Evolutionary conservation across 2,329 filamentous ascomycete genomes (phyloP).

Genomic region (Ophiocordyceps polyrhachis-furcata): DNA sequence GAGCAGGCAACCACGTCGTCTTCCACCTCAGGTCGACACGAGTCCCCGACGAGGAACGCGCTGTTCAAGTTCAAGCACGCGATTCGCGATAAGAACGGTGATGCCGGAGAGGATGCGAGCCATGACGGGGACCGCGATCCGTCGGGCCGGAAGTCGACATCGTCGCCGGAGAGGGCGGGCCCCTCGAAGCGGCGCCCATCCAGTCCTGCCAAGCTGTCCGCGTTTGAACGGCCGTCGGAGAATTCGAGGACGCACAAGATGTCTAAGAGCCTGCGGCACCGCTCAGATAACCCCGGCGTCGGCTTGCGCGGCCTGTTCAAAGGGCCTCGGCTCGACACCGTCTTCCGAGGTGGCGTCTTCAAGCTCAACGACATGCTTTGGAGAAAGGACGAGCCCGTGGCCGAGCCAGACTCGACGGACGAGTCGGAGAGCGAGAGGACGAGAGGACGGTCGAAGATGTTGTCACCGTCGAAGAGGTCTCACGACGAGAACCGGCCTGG

Average conservation of each 20-base stretch:
- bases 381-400: constrained; percentile 26
- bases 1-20: constrained; percentile 43
- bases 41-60: constrained; percentile 44
- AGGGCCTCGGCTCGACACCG: constrained; percentile 52
- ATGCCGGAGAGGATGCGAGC: constrained; percentile 17
- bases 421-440: constrained; percentile 28
- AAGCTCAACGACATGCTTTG: constrained; percentile 38
- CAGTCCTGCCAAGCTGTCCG: constrained; percentile 15
- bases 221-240: constrained; percentile 8
- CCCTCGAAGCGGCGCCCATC: constrained; percentile 2
- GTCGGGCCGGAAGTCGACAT: constrained; percentile 10
- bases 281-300: constrained; percentile 12
- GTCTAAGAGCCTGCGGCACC: constrained; percentile 28
- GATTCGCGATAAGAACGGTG: constrained; percentile 34
- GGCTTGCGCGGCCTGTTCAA: constrained; percentile 53
- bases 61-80: constrained; percentile 35
- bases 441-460: constrained; percentile 19
- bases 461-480: constrained; percentile 15
- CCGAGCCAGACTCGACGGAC: constrained; percentile 24
- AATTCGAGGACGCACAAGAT: constrained; percentile 20
- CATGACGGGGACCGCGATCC: constrained; percentile 12
- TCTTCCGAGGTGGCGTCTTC: constrained; percentile 42
- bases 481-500: constrained; percentile 13
- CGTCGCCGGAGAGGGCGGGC: constrained; percentile 8
- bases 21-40: constrained; percentile 39